Evolutionary conservation across 306 rosid genomes (phyloP), one percentile per base, ranked within the genome.

Genomic region (Quercus parvula): DNA sequence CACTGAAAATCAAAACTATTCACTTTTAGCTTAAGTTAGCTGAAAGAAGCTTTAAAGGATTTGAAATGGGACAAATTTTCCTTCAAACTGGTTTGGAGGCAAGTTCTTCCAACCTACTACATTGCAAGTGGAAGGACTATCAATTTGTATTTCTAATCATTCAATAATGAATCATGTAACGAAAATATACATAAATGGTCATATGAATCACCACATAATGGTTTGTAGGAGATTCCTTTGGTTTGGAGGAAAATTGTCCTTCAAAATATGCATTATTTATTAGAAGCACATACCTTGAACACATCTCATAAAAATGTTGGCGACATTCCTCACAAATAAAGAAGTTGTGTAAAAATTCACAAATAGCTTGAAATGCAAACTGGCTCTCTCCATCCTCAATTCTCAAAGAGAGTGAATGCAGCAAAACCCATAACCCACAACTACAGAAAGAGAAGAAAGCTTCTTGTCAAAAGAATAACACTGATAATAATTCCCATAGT

Each of bases 261-360:
- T 49, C 1, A 22, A 73, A 75, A 35, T 64, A 70, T 28, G 59
- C 15, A 49, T 14, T 20, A 22, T 31, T 64, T 12, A 55, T 63
- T 52, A 35, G 71, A 33, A 55, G 59, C 69, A 56, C 78, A 62
- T 87, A 91, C 98, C 94, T 91, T 69, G 92, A 87, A 84, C 99
- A 95, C 97, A 90, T 93, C 55, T 86, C 67, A 77, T 88, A 91
- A 86, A 95, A 95, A 77, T 95, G 99, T 57, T 87, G 92, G 74
- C 98, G 91, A 74, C 99, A 95, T 87, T 95, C 99, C 90, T 95
- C 97, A n/a, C 99, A 95, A 30, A 89, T n/a, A 71, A 95, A 95
- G 89, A 91, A 95, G 90, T 90, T 82, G 83, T 89, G 93, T 76
- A 95, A 79, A 83, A 93, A 95, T 72, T 93, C 98, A 81, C 99